A percentile compares a stretch with the other conserved stretches of the same genome.
These are phyloP conservation scores for Tylopilus felleus DNA, from an alignment of 768 basidiomycete genomes.

Conservation along the genomic window DNA sequence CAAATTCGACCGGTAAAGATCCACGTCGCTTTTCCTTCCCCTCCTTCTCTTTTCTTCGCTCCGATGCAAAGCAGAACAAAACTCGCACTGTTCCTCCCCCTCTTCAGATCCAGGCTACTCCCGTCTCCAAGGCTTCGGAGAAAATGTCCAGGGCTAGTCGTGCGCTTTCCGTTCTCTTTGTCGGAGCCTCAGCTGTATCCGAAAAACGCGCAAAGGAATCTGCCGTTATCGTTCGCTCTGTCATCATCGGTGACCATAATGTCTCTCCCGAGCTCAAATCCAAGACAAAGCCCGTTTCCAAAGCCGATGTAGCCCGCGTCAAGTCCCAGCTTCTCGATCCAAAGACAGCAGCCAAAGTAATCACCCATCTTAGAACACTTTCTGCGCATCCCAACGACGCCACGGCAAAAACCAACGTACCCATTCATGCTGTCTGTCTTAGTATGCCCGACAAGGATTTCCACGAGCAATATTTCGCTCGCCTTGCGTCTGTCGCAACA, in stretches of 20 bases:
- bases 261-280: constrained; percentile 28
- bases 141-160: constrained; percentile 38
- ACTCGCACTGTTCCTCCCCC: constrained; percentile 10
- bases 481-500: constrained; percentile 45
- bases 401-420: constrained; percentile 30
- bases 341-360: constrained; percentile 66
- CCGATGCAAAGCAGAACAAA: constrained; percentile 29
- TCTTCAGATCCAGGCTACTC: constrained; percentile 25
- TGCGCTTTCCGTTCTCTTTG: constrained; percentile 30
- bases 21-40: constrained; percentile 49
- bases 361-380: constrained; percentile 63
- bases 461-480: constrained; percentile 55
- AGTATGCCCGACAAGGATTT: constrained; percentile 60
- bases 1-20: constrained; percentile 21
- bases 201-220: constrained; percentile 63
- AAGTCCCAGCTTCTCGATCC: constrained; percentile 66
- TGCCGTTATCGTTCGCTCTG: constrained; percentile 58
- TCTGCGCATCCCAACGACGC: constrained; percentile 33
- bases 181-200: constrained; percentile 35
- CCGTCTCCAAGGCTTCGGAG: constrained; percentile 37
- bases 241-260: constrained; percentile 60
- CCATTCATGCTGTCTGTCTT: constrained; percentile 79
- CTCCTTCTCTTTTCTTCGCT: constrained; percentile 40
- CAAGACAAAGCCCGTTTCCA: constrained; percentile 41
- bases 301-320: constrained; percentile 56